Base-by-base conservation (phyloP, 345 rosid species). In the Ailanthus altissimus region DNA sequence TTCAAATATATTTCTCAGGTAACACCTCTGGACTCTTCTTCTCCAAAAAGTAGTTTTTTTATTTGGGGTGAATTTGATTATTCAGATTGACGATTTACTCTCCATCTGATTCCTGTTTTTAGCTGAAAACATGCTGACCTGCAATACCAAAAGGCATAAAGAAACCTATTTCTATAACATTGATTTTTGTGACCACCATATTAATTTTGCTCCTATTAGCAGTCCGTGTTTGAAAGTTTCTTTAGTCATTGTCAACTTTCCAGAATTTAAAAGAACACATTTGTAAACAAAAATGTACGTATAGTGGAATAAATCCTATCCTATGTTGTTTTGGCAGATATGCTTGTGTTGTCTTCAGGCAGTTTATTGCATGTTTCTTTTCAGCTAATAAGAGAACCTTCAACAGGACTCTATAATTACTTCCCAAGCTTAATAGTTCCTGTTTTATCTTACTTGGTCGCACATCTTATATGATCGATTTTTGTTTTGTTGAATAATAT, bases 1-100 rank as follows among this genome's bases (percentile, higher is more conserved):
- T 94, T 92, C 86, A 96, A 96, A 86, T 96, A 93, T 72, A 81
- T 92, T 70, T 78, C 95, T 50, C 93, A 94, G 97, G 99, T 96
- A 40, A 87, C 87, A 77, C 72, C 63, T 83, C 81, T 66, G 67
- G 62, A 53, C 49, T 66, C 47, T 74, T 42, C 9, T 36, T 63
- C 9, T 23, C 38, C 38, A 32, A 32, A 1, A 32, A 32, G 38
- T 32, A 32, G 3, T 32, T 32, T 3, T 32, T 32, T 32, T 32
- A 32, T 32, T 32, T 32, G 38, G 38, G 38, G 2, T 1, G 38
- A 32, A 32, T 1, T 32, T 32, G 38, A 32, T 32, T 32, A 32
- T n/a, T 32, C 4, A 43, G 26, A 67, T 12, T 13, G 50, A 26
- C 45, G 5, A 18, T 42, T 54, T 75, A 16, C n/a, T n/a, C 66